phyloP scores from a whole-genome alignment of 1,139 yeast species.

The Taphrina communis region DNA sequence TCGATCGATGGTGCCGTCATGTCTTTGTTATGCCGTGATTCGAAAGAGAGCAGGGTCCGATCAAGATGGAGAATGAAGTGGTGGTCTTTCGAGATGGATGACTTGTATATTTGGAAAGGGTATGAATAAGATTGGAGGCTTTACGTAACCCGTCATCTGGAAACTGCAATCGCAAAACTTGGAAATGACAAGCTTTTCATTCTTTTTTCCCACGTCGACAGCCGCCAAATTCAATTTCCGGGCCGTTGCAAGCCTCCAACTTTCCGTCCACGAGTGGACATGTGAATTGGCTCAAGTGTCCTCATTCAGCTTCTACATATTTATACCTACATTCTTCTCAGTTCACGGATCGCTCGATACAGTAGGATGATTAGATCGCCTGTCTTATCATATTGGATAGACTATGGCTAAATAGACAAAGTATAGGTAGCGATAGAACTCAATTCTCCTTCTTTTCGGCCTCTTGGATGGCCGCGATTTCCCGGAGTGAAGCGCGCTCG shows the following conservation, averaged over 20 bases:
- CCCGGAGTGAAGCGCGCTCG: conserved; percentile 65
- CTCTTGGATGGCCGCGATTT: conserved; percentile 50
- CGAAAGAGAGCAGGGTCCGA: not conserved
- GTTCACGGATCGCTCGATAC: no score
- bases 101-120: not conserved
- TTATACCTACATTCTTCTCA: no score
- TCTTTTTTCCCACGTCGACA: not conserved
- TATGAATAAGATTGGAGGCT: not conserved
- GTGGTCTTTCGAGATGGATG: no score
- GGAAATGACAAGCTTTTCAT: not conserved
- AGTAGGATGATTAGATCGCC: no score
- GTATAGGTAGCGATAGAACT: not conserved
- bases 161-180: not conserved
- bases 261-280: no score
- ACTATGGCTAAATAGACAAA: not conserved
- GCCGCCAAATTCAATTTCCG: conserved; percentile 15
- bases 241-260: not conserved
- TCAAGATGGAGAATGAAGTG: not conserved
- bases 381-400: no score
- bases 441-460: conserved; percentile 27
- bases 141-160: conserved; percentile 3
- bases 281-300: no score
- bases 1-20: conserved; percentile 53
- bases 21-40: not conserved
- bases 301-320: no score